Evolutionary conservation across 2,329 filamentous ascomycete species (phyloP), one percentile per base, ranked within the genome.

Genomic region (Diplocarpon mali): DNA sequence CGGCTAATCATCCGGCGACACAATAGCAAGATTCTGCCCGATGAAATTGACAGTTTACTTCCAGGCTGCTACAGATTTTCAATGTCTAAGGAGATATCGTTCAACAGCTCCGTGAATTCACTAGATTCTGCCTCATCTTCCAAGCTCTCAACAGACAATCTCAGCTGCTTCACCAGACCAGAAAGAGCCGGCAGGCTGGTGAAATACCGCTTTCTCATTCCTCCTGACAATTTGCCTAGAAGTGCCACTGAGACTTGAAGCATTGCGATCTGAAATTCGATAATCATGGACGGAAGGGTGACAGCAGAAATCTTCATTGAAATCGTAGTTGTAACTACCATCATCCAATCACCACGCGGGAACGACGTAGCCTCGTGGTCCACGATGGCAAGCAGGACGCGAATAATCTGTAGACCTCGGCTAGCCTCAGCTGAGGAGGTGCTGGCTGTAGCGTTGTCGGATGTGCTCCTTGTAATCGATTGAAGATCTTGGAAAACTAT

Each of bases 311-410:
- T 38, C 48, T 40, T 55, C 51, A 45, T 63, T 55, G 10, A 69
- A 2, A 75, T 70, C 1, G 73, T 67, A 1, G 60, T 58, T 2
- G 70, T 75, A 29, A 80, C 66, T 7, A 73, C 50, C 29, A 68
- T 65, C 68, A 80, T 73, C 76, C 77, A 80, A 2, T 67, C 67
- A 51, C 79, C 75, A 6, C 64, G 62, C 9, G 53, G 50, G n/a
- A 50, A 50, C 8, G 68, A 66, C 13, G 65, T 67, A 0, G 62
- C 60, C 1, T 71, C 67, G 29, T 64, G 60, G 54, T 79, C 74
- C 1, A 68, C 65, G 6, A 79, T 58, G 1, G 67, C 65, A 12
- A 78, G 63, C 5, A 83, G 62, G 1, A 78, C 61, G 1, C 75
- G 68, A 10, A 79, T 67, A 34, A 78, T 69, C 47, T 79, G 73